Base-by-base conservation (phyloP, 192 early-diverging fungal species). In the Kickxella alabastrina region DNA sequence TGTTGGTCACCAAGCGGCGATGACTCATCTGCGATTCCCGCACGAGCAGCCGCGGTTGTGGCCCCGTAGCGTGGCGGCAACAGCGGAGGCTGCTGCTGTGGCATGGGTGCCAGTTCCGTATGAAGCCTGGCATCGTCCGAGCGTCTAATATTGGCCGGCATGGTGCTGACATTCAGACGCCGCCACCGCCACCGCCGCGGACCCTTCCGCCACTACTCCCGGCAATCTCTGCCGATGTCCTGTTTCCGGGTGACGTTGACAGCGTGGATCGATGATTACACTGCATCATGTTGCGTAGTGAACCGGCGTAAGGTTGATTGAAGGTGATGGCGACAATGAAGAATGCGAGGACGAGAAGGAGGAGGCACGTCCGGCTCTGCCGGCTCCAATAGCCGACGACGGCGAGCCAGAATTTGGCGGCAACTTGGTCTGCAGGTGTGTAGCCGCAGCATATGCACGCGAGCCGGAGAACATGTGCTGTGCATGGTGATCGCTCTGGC, bases 71-170 rank as follows among this genome's bases (percentile, higher is more conserved):
- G 49, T 19, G 35, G 38, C 24, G 37, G 37, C 25, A 18, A 37
- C 24, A 24, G 37, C 26, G 49, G 29, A 14, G 9, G 29, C 19
- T 10, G 31, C 48, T 36, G 13, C 13, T 17, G 22, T n/a, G 21
- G 49, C 12, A 10, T 10, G 17, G 26, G 28, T 17, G 37, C 21
- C 10, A 32, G 39, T 24, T 53, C 51, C 10, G 4, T 5, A 40
- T 17, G 14, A 14, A 5, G 18, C 26, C 29, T 10, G 10, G 35
- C 6, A 18, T 15, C 25, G 19, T 44, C 36, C 26, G 51, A 52
- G 38, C 71, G 71, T 21, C 64, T 37, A 32, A 75, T 66, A 37
- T 75, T 75, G 36, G 59, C 71, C 0, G 71, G 71, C 42, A 67
- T 38, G 0, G 56, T 47, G 36, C 42, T 49, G 44, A 28, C 27